Evolutionary conservation across 805 yeast species (phyloP).

Genomic region (Cyberlindnera xylosilytica): DNA sequence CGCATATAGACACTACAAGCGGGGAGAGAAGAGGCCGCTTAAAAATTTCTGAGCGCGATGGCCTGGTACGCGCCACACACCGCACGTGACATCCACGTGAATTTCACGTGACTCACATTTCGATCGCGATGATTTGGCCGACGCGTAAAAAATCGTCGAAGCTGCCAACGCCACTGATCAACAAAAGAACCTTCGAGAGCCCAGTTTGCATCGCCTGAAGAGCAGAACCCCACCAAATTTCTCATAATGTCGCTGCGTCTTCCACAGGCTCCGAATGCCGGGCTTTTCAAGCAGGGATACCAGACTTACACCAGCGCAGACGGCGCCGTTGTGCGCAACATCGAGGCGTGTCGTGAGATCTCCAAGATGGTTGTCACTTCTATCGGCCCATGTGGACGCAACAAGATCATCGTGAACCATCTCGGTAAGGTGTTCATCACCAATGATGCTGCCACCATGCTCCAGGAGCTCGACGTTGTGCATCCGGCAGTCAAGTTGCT

Average conservation of each 20-base stretch:
- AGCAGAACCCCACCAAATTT: too few relatives aligned
- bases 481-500: slow-evolving; percentile 96
- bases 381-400: slow-evolving; percentile 96
- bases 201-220: too few relatives aligned
- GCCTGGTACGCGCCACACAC: too few relatives aligned
- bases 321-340: slow-evolving; percentile 91
- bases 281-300: slow-evolving; percentile 94
- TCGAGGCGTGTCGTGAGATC: slow-evolving; percentile 92
- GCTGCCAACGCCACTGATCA: too few relatives aligned
- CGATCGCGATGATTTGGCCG: too few relatives aligned
- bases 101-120: too few relatives aligned
- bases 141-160: too few relatives aligned
- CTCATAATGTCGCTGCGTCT: slow-evolving; percentile 83
- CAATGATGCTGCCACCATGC: slow-evolving; percentile 97
- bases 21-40: not conserved
- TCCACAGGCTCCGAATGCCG: slow-evolving; percentile 91
- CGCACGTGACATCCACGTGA: too few relatives aligned
- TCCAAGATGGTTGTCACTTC: slow-evolving; percentile 89
- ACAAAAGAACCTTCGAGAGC: too few relatives aligned
- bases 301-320: slow-evolving; percentile 83
- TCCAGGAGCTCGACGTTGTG: slow-evolving; percentile 87
- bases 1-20: too few relatives aligned
- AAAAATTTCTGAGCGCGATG: not conserved
- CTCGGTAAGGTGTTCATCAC: slow-evolving; percentile 85
- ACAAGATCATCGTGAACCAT: slow-evolving; percentile 90